Evolutionary conservation across 2,329 filamentous ascomycete species (phyloP).

Genomic region (Leptographium galeiforme): DNA sequence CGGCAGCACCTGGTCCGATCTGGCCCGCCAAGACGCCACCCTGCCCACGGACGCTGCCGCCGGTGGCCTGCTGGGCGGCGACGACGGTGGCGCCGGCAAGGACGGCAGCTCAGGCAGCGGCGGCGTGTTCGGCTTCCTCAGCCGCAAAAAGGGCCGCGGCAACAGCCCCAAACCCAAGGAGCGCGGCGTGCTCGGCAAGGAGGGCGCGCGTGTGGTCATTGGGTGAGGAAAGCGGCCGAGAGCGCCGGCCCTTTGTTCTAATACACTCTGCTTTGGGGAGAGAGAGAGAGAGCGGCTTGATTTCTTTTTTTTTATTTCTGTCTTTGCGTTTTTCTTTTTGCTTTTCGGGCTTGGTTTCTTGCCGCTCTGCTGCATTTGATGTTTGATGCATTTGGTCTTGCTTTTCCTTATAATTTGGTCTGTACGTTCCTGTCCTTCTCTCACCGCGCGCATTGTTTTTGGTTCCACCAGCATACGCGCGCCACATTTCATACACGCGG

Average conservation of each 20-base stretch:
- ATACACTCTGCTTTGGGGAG: slow-evolving; percentile 1
- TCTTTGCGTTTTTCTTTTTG: not conserved
- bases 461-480: not conserved
- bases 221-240: slow-evolving; percentile 36
- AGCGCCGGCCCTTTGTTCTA: not conserved
- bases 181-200: slow-evolving; percentile 84
- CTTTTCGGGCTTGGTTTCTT: no score
- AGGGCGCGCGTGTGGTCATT: slow-evolving; percentile 76
- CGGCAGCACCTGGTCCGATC: slow-evolving; percentile 62
- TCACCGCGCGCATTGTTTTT: not conserved
- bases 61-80: slow-evolving; percentile 31
- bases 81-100: slow-evolving; percentile 28
- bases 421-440: no score
- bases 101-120: slow-evolving; percentile 40
- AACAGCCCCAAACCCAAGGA: slow-evolving; percentile 92
- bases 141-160: slow-evolving; percentile 76
- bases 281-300: no score
- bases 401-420: not conserved
- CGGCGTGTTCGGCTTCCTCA: slow-evolving; percentile 83
- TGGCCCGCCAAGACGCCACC: slow-evolving; percentile 72
- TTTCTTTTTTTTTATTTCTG: no score
- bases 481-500: not conserved
- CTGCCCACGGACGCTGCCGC: slow-evolving; percentile 53
- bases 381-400: slow-evolving; percentile 10
- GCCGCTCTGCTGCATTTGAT: slow-evolving; percentile 13